phyloP scores from a whole-genome alignment of 1,284 basidiomycete genomes.

The Ustilago bromivora region DNA sequence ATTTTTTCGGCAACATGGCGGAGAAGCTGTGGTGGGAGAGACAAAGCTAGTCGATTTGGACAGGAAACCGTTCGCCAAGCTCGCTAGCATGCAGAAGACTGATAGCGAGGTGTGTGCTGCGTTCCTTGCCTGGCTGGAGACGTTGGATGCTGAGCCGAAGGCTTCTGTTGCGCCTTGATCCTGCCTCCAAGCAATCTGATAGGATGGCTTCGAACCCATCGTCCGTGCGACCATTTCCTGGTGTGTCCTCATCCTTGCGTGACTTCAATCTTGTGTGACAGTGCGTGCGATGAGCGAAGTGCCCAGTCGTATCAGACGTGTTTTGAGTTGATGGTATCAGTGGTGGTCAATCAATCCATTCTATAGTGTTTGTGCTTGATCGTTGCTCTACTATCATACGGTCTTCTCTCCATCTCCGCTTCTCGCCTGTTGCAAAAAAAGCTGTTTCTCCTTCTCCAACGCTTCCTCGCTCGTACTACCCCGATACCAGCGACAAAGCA shows the following conservation, averaged over 20 bases:
- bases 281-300: background rate
- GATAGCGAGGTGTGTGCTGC: slow-evolving; percentile 72
- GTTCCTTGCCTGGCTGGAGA: slow-evolving; percentile 32
- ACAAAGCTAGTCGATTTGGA: slow-evolving; percentile 79
- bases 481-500: background rate
- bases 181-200: background rate
- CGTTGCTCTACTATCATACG: slow-evolving; percentile 4
- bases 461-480: slow-evolving; percentile 43
- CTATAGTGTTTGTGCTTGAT: background rate
- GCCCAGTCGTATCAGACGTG: background rate
- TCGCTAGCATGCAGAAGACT: slow-evolving; percentile 80
- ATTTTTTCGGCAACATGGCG: slow-evolving; percentile 25
- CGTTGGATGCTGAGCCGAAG: background rate
- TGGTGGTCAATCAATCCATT: background rate
- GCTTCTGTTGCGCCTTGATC: slow-evolving; percentile 11
- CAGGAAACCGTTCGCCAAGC: slow-evolving; percentile 78
- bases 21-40: slow-evolving; percentile 1
- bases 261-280: background rate
- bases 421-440: slow-evolving; percentile 22
- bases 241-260: background rate
- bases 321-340: background rate
- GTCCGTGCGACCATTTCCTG: background rate
- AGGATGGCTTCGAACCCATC: background rate
- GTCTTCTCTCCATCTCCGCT: slow-evolving; percentile 4
- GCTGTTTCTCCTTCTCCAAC: slow-evolving; percentile 35